Evolutionary conservation across 2,329 filamentous ascomycete species (phyloP), one percentile per base, ranked within the genome.

Genomic region (Orbilia ellipsospora): DNA sequence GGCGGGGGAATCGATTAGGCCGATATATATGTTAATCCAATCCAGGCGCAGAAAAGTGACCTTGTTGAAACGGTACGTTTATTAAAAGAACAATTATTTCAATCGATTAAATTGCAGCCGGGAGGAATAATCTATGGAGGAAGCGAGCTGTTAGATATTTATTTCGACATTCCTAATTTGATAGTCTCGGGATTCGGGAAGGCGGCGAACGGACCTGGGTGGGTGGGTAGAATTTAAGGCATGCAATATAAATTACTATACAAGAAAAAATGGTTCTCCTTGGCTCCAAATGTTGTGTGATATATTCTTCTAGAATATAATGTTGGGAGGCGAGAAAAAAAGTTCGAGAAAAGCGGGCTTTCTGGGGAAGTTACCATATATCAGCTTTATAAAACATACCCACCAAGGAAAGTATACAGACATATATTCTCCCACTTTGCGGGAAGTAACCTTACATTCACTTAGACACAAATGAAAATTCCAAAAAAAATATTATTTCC

Each of bases 161-260:
- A 67, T 68, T 57, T 28, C 16, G 42, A 74, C 70, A 68, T 74
- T 74, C 70, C 70, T 74, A 74, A 74, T 74, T 59, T 42, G 70
- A 74, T 28, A 55, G 42, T 67, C 28, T 55, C 62, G 56, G 70
- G 56, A 68, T 70, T 70, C 66, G 66, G 57, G 63, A 64, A 67
- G 70, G 70, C 63, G 70, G 70, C 62, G 63, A 74, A 65, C 61
- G 56, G 61, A 73, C 61, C 48, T 66, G 54, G 61, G 52, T 20
- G 60, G 57, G 50, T 52, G 55, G 45, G 48, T 52, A 23, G 18
- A 23, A 48, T n/a, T 13, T 6, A 48, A 48, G 16, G 16, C 16
- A 6, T 18, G 44, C 44, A 18, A 20, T 20, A 52, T 18, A 23
- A 23, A 52, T 20, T 12, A 23, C n/a, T 18, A 52, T 8, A n/a